Percentiles rank a stretch among this genome's conserved stretches.
phyloP scores from a whole-genome alignment of 176 grass and related monocot genomes.

The Musa itinerans region DNA sequence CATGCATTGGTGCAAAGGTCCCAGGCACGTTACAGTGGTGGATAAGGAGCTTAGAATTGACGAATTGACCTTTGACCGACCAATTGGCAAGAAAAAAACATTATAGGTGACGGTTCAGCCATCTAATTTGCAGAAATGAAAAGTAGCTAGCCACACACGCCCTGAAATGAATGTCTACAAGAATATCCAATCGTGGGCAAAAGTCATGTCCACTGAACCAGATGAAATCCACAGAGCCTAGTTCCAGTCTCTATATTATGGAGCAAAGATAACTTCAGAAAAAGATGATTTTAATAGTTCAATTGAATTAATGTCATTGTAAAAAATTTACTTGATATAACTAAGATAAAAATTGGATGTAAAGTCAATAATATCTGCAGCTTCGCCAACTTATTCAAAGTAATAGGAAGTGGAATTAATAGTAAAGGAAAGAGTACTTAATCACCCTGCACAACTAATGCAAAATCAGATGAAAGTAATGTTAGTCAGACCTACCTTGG shows the following conservation, averaged over 20 bases:
- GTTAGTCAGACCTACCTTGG: constrained; percentile 37
- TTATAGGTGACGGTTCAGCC: background rate
- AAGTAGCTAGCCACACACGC: background rate
- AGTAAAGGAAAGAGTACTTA: background rate
- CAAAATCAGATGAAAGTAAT: background rate
- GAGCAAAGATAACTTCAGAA: no score
- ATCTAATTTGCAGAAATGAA: background rate
- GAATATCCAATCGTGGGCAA: background rate
- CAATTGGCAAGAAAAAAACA: background rate
- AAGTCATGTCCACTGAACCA: background rate
- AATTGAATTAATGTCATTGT: no score
- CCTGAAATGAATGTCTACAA: background rate
- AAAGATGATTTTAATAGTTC: no score
- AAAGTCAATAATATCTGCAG: no score
- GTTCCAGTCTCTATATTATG: no score
- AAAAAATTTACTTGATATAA: no score
- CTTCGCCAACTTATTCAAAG: background rate
- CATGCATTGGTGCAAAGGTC: no score
- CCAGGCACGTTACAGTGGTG: no score
- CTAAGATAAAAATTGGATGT: no score
- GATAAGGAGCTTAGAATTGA: background rate
- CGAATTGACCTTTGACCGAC: background rate
- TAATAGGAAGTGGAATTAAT: background rate
- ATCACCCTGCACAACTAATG: background rate
- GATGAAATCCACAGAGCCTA: no score